phyloP scores from a whole-genome alignment of 2,329 filamentous ascomycete species.

The Exophiala spinifera region DNA sequence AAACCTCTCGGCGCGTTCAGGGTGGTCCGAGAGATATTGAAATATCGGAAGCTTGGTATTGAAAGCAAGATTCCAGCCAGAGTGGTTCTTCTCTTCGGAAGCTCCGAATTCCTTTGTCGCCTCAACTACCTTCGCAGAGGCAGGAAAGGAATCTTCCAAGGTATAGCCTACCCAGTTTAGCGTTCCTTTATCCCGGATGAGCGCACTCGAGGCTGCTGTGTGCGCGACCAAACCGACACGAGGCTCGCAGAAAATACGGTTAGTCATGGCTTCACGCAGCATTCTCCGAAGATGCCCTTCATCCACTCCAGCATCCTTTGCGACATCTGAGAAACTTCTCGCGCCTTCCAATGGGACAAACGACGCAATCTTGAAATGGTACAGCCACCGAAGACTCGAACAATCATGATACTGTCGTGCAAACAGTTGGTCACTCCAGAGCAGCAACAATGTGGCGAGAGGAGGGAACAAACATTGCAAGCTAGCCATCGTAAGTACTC shows the following conservation, averaged over 20 bases:
- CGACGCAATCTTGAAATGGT: conserved; percentile 29
- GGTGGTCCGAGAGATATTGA: conserved; percentile 8
- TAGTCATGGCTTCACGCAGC: conserved; percentile 32
- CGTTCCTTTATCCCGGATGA: conserved; percentile 6
- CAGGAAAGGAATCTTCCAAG: conserved; percentile 16
- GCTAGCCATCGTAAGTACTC: conserved; percentile 5
- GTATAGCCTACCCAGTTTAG: conserved; percentile 19
- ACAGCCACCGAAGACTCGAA: conserved; percentile 24
- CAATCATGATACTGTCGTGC: conserved; percentile 3
- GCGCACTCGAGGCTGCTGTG: conserved; percentile 14
- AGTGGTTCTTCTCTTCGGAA: conserved; percentile 12
- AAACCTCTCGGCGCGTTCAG: conserved; percentile 7
- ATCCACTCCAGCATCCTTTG: conserved; percentile 23
- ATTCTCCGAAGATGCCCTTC: conserved; percentile 29
- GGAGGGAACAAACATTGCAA: neutral
- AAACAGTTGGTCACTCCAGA: neutral
- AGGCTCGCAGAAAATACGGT: conserved; percentile 33
- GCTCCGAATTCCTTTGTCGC: conserved; percentile 12
- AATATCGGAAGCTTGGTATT: conserved; percentile 17
- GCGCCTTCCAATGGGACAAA: conserved; percentile 29
- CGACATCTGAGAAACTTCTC: conserved; percentile 24
- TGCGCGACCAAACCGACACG: conserved; percentile 18
- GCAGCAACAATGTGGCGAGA: neutral
- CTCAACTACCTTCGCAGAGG: conserved; percentile 22
- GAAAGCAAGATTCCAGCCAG: conserved; percentile 16